phyloP scores from a whole-genome alignment of 345 rosid species.

The Pistacia atlantica region DNA sequence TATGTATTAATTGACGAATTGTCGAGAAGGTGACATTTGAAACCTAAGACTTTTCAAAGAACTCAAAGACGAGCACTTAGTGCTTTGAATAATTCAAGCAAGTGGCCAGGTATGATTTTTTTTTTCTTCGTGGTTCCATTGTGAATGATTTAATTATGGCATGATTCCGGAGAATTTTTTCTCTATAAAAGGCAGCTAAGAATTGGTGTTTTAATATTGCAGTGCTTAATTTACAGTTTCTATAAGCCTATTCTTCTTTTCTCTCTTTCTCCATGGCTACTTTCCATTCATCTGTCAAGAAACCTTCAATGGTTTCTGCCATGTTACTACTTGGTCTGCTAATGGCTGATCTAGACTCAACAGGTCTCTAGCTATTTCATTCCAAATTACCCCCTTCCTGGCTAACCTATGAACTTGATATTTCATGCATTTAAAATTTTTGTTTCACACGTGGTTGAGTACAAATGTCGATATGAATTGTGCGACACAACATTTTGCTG shows the following conservation, averaged over 20 bases:
- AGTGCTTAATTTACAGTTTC: background rate
- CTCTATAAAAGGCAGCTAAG: background rate
- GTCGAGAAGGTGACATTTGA: background rate
- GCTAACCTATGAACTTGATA: too few species aligned
- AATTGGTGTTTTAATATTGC: background rate
- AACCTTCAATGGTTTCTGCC: background rate
- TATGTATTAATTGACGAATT: too few species aligned
- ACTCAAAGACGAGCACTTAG: background rate
- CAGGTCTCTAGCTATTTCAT: slow-evolving; percentile 4
- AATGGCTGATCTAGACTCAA: background rate
- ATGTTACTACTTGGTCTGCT: slow-evolving; percentile 4
- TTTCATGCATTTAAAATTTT: too few species aligned
- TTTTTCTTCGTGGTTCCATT: too few species aligned
- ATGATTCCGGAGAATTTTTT: background rate
- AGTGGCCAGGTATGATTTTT: too few species aligned
- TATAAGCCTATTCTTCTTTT: too few species aligned
- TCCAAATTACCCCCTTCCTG: background rate
- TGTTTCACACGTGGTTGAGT: too few species aligned
- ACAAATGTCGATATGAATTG: too few species aligned
- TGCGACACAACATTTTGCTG: too few species aligned
- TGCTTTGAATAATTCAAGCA: too few species aligned
- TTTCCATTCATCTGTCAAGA: background rate
- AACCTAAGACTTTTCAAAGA: background rate
- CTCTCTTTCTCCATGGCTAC: background rate
- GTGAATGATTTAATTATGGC: too few species aligned